Evolutionary conservation across 2,329 filamentous ascomycete species (phyloP).

Genomic region (Xylariaceae sp.): DNA sequence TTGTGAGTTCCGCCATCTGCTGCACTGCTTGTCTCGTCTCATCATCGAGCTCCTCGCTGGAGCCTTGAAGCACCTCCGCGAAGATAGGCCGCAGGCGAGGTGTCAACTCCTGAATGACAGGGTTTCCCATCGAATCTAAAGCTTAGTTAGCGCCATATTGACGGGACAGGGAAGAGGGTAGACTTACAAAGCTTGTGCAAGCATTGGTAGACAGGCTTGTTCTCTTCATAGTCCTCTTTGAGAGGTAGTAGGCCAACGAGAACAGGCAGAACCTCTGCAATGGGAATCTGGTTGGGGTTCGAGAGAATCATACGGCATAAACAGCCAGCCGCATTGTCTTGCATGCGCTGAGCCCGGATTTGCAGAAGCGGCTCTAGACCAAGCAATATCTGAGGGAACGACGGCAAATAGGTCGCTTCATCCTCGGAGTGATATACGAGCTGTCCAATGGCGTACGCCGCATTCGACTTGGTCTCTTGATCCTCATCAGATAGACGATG

Average conservation of each 20-base stretch:
- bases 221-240: conserved; percentile 93
- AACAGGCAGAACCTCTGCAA: conserved; percentile 74
- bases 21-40: conserved; percentile 63
- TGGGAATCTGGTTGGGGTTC: conserved; percentile 75
- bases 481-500: conserved; percentile 89
- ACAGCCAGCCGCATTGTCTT: conserved; percentile 91
- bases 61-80: conserved; percentile 63
- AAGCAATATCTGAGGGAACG: conserved; percentile 69
- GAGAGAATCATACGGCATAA: conserved; percentile 87
- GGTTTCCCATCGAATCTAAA: conserved; percentile 60
- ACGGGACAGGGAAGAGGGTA: neutral
- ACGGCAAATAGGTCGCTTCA: conserved; percentile 64
- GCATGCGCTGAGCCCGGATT: conserved; percentile 70
- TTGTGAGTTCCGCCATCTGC: conserved; percentile 47
- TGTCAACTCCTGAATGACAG: conserved; percentile 64
- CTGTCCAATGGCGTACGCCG: conserved; percentile 83
- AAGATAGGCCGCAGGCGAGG: conserved; percentile 65
- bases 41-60: conserved; percentile 68
- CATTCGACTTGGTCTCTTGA: conserved; percentile 87
- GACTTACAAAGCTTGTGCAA: conserved; percentile 77
- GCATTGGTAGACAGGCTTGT: conserved; percentile 87
- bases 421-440: conserved; percentile 77
- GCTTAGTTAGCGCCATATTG: conserved; percentile 19
- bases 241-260: conserved; percentile 76
- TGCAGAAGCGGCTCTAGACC: conserved; percentile 83